phyloP scores from a whole-genome alignment of 2,329 filamentous ascomycete species.

The Cladobotryum protrusum region DNA sequence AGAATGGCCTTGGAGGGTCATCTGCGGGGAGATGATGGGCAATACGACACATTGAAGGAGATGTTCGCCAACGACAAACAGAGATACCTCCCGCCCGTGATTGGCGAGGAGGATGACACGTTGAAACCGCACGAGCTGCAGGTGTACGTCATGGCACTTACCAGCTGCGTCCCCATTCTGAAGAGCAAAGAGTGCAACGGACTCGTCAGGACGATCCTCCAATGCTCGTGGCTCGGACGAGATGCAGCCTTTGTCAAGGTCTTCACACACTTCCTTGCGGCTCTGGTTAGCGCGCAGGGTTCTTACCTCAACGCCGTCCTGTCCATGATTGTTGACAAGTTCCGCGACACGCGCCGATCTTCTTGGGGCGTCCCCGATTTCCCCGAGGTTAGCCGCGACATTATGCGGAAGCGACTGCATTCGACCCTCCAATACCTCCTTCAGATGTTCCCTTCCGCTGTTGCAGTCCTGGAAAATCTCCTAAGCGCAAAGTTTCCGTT shows the following conservation, averaged over 20 bases:
- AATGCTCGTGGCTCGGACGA: conserved; percentile 58
- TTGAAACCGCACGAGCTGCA: conserved; percentile 51
- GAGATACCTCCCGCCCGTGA: conserved; percentile 32
- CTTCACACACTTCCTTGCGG: conserved; percentile 62
- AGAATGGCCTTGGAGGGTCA: conserved; percentile 51
- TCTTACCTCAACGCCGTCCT: conserved; percentile 70
- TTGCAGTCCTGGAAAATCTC: conserved; percentile 60
- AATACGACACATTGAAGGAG: conserved; percentile 56
- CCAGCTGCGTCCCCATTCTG: conserved; percentile 54
- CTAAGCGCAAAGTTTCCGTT: conserved; percentile 67
- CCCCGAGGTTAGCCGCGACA: conserved; percentile 54
- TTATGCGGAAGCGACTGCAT: conserved; percentile 70
- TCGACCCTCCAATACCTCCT: conserved; percentile 69
- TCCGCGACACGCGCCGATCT: conserved; percentile 49
- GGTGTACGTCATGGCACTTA: conserved; percentile 57
- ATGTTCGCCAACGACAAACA: conserved; percentile 48
- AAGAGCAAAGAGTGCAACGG: conserved; percentile 52
- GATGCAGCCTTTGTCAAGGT: conserved; percentile 60
- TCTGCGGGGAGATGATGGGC: conserved; percentile 50
- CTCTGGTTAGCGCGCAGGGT: conserved; percentile 75
- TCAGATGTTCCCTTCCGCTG: conserved; percentile 73
- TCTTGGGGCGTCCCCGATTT: conserved; percentile 46
- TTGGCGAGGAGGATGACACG: conserved; percentile 41
- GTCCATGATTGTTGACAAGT: conserved; percentile 73
- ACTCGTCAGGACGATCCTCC: conserved; percentile 53